Evolutionary conservation across 2,329 filamentous ascomycete species (phyloP).

Genomic region (Pyrenophora seminiperda): DNA sequence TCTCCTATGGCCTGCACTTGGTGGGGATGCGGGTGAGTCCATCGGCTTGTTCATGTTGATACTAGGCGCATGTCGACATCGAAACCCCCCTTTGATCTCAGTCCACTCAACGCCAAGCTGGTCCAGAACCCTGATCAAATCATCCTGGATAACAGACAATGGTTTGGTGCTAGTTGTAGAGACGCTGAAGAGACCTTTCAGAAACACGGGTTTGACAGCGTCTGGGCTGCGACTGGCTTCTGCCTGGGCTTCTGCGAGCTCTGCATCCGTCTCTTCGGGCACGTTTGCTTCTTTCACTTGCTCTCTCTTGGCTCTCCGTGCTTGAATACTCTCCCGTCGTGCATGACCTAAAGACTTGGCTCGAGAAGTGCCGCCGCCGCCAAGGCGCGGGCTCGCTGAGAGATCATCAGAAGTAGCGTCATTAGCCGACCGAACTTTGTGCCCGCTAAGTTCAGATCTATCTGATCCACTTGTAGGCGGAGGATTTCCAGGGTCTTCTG

Average conservation of each 20-base stretch:
- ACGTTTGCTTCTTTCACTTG: constrained; percentile 76
- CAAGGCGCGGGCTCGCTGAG: constrained; percentile 37
- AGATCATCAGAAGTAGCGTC: constrained; percentile 58
- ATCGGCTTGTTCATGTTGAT: constrained; percentile 80
- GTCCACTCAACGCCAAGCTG: constrained; percentile 88
- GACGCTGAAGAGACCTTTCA: constrained; percentile 96
- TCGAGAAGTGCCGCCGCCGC: constrained; percentile 53
- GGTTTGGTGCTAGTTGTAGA: constrained; percentile 95
- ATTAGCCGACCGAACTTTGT: constrained; percentile 54
- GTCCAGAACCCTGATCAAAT: constrained; percentile 87
- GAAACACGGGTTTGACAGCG: constrained; percentile 88
- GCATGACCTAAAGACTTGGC: constrained; percentile 90
- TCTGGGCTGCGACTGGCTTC: constrained; percentile 67
- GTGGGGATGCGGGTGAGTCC: constrained; percentile 55
- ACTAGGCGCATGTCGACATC: constrained; percentile 84
- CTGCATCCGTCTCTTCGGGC: constrained; percentile 87
- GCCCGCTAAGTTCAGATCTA: constrained; percentile 63
- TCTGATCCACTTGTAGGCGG: constrained; percentile 81
- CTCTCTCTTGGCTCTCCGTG: constrained; percentile 75
- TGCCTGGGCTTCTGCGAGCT: constrained; percentile 63
- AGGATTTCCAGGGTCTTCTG: constrained; percentile 64
- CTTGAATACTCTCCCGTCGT: constrained; percentile 89
- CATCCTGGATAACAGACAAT: constrained; percentile 79
- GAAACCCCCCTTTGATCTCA: constrained; percentile 93
- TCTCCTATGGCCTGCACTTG: constrained; percentile 63